These are phyloP conservation scores for Penicillium canariense DNA, from an alignment of 495 filamentous ascomycete species.

Conservation along the genomic window DNA sequence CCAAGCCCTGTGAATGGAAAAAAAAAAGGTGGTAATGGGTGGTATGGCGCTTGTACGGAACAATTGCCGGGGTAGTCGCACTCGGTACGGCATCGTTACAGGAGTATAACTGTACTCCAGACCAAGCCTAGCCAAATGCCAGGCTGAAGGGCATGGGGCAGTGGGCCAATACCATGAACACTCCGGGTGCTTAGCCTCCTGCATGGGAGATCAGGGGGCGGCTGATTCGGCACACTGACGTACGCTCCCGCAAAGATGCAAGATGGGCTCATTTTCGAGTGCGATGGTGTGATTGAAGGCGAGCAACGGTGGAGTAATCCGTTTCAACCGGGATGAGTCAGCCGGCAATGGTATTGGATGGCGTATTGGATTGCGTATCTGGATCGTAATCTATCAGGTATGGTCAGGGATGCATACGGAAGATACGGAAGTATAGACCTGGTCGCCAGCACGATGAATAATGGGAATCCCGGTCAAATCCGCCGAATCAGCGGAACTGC, in stretches of 20 bases:
- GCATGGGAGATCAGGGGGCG: slow-evolving; percentile 32
- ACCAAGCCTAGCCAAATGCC: too few relatives aligned
- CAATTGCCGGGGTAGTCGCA: not conserved
- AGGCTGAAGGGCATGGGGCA: too few relatives aligned
- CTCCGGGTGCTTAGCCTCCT: slow-evolving; percentile 13
- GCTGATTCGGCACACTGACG: slow-evolving; percentile 19
- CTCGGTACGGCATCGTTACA: too few relatives aligned
- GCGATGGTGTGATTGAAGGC: slow-evolving; percentile 46
- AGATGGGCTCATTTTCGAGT: slow-evolving; percentile 36
- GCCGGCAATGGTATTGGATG: not conserved
- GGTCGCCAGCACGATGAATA: not conserved
- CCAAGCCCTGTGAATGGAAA: too few relatives aligned
- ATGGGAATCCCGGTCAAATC: not conserved
- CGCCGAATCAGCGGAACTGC: too few relatives aligned
- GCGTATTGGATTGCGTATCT: too few relatives aligned
- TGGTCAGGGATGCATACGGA: not conserved
- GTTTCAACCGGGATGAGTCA: not conserved
- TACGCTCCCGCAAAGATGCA: slow-evolving; percentile 22
- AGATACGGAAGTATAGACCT: slow-evolving; percentile 1
- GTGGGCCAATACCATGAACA: not conserved
- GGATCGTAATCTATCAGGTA: not conserved
- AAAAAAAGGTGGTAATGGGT: not conserved
- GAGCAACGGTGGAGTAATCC: not conserved
- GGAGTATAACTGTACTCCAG: too few relatives aligned
- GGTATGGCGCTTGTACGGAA: slow-evolving; percentile 1